Conservation (phyloP, 148 eudicot genomes). For the Oxyria digyna region DNA sequence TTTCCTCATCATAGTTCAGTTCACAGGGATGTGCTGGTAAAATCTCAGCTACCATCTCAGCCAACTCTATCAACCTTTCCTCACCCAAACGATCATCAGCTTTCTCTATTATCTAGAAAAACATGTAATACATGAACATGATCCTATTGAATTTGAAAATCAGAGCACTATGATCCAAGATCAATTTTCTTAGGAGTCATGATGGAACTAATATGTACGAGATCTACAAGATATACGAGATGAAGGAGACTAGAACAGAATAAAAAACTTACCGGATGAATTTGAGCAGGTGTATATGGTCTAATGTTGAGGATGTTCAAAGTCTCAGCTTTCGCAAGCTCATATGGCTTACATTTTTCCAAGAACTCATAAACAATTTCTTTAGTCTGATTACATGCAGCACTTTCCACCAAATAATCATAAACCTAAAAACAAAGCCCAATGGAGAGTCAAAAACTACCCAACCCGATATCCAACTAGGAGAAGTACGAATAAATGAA, state of each 20-base stretch:
- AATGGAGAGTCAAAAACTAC: not conserved
- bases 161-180: not conserved
- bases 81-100: conserved; percentile 33
- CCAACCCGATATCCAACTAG: not conserved
- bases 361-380: conserved; percentile 34
- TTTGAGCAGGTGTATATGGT: conserved; percentile 41
- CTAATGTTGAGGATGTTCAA: conserved; percentile 56
- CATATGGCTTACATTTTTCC: conserved; percentile 32
- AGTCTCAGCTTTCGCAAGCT: conserved; percentile 57
- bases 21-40: conserved; percentile 39
- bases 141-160: not conserved
- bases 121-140: not conserved
- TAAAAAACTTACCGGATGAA: conserved; percentile 37
- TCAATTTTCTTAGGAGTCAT: not conserved
- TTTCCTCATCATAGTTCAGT: not conserved
- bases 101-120: conserved; percentile 35
- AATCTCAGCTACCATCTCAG: conserved; percentile 28
- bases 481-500: not conserved
- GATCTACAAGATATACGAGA: not conserved
- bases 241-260: not conserved
- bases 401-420: conserved; percentile 61
- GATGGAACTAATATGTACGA: not conserved
- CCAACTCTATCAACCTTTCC: conserved; percentile 22
- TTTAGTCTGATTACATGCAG: conserved; percentile 50
- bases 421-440: conserved; percentile 36